These are phyloP conservation scores for Salicornia ramosissima DNA, from an alignment of 148 eudicot species.

Conservation along the genomic window DNA sequence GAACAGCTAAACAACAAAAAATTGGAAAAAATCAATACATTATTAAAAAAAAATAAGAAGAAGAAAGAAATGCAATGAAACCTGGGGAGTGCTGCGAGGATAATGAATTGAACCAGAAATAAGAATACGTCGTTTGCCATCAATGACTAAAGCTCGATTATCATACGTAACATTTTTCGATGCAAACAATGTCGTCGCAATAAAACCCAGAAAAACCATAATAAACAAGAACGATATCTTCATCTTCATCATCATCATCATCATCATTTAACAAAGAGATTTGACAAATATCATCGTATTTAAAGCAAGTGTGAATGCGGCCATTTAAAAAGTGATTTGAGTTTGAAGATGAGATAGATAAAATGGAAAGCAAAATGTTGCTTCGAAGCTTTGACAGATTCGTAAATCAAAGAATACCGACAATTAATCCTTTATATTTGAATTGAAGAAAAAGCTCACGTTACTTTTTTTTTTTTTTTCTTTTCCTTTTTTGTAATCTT, in stretches of 20 bases:
- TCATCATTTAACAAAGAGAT: neutral
- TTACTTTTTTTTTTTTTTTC: neutral
- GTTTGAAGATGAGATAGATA: constrained; percentile 1
- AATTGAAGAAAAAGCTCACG: neutral
- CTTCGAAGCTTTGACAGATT: constrained; percentile 27
- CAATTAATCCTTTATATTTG: neutral
- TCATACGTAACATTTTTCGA: constrained; percentile 63
- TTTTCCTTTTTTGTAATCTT: neutral
- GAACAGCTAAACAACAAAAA: neutral
- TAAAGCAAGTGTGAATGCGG: neutral
- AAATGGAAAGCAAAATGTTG: constrained; percentile 26
- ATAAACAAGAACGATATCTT: constrained; percentile 10
- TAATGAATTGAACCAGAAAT: constrained; percentile 94
- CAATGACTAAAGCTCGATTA: constrained; percentile 72
- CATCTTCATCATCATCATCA: constrained; percentile 6
- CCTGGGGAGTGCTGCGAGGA: constrained; percentile 97
- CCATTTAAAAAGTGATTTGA: neutral
- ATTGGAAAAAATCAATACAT: neutral
- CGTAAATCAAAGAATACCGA: constrained; percentile 10
- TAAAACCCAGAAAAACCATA: constrained; percentile 16
- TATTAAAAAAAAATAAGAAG: neutral
- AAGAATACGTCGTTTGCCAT: constrained; percentile 70
- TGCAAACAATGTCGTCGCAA: constrained; percentile 38
- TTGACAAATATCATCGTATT: neutral
- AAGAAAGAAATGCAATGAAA: constrained; percentile 10